A percentile compares a stretch with the other conserved stretches of the same genome.
These are phyloP conservation scores for Laburnicola sp. DNA, from an alignment of 2,329 filamentous ascomycete genomes.

Conservation along the genomic window DNA sequence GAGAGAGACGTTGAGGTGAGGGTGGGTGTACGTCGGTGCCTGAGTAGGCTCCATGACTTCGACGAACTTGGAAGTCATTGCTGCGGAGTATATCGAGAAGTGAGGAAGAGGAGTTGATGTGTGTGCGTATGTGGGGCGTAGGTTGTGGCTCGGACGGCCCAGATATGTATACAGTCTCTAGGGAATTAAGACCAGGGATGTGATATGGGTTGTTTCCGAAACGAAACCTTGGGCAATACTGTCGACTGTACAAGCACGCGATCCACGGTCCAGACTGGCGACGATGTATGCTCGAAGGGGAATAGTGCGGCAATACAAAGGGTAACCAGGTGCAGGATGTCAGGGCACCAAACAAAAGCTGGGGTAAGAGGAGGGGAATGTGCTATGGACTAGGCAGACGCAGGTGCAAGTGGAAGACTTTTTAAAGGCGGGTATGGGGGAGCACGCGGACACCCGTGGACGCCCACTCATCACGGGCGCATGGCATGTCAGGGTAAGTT, in stretches of 20 bases:
- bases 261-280: conserved; percentile 13
- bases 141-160: not conserved
- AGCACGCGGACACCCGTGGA: conserved; percentile 25
- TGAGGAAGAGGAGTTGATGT: not conserved
- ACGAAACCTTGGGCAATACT: not conserved
- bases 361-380: conserved; percentile 3
- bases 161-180: conserved; percentile 3
- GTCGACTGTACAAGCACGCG: not conserved
- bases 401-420: conserved; percentile 25
- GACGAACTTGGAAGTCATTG: conserved; percentile 44
- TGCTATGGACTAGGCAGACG: conserved; percentile 5
- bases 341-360: conserved; percentile 7
- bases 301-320: no score
- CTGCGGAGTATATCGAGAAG: conserved; percentile 1
- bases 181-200: conserved; percentile 8
- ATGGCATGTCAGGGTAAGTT: conserved; percentile 16
- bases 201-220: conserved; percentile 4
- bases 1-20: conserved; percentile 45
- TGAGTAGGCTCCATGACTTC: conserved; percentile 43
- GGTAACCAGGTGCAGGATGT: no score
- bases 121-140: not conserved
- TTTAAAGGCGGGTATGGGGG: conserved; percentile 19
- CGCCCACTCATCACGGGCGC: conserved; percentile 12
- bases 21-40: conserved; percentile 40
- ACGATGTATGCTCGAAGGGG: no score